Evolutionary conservation across 305 asterid genomes (phyloP).

Genomic region (Stenogyne calaminthoides): DNA sequence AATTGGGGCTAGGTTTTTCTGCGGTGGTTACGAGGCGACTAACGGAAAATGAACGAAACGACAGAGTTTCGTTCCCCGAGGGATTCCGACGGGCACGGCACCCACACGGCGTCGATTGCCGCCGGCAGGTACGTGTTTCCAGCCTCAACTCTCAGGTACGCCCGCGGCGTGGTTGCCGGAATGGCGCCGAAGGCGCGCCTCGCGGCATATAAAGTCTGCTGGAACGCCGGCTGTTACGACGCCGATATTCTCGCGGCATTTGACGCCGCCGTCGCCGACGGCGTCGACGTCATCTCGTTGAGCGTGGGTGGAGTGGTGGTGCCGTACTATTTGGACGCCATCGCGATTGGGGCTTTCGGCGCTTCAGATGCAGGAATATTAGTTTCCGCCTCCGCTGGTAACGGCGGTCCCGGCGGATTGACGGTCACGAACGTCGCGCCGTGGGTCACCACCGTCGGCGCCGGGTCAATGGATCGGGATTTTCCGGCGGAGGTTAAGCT

Average conservation of each 20-base stretch:
- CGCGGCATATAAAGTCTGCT: constrained; percentile 86
- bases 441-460: constrained; percentile 93
- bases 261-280: constrained; percentile 80
- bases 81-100: constrained; percentile 95
- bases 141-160: constrained; percentile 81
- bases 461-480: constrained; percentile 79
- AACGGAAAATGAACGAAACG: constrained; percentile 80
- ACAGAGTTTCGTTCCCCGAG: constrained; percentile 73
- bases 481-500: constrained; percentile 86
- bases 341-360: constrained; percentile 76
- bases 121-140: constrained; percentile 89
- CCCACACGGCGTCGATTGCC: constrained; percentile 94
- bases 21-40: constrained; percentile 69
- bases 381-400: constrained; percentile 90
- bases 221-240: constrained; percentile 86
- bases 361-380: constrained; percentile 74
- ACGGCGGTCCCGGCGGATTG: constrained; percentile 87
- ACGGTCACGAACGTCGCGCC: constrained; percentile 88
- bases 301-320: constrained; percentile 94
- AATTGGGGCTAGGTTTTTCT: constrained; percentile 78
- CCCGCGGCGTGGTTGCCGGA: constrained; percentile 88
- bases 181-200: constrained; percentile 95
- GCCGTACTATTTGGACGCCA: constrained; percentile 80
- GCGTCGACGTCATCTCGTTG: constrained; percentile 80
- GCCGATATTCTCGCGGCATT: constrained; percentile 90